A percentile compares a stretch with the other conserved stretches of the same genome.
phyloP scores from a whole-genome alignment of 768 basidiomycete genomes.

The Tulasnella calospora region DNA sequence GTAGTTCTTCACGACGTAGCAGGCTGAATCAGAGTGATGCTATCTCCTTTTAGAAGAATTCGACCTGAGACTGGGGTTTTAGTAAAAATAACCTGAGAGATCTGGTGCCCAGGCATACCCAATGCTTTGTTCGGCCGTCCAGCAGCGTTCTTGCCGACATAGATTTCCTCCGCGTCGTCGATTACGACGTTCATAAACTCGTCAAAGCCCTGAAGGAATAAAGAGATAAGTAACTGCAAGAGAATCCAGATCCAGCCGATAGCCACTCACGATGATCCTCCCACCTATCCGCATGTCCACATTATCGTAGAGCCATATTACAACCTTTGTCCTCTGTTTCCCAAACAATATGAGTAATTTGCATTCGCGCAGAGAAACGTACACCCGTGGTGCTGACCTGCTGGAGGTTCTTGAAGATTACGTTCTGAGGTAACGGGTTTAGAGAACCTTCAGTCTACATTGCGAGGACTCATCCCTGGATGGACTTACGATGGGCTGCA shows the following conservation, averaged over 20 bases:
- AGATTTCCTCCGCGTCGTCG: slow-evolving; percentile 90
- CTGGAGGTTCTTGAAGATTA: slow-evolving; percentile 97
- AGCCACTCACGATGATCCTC: slow-evolving; percentile 77
- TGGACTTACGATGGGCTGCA: slow-evolving; percentile 90
- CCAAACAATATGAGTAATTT: slow-evolving; percentile 13
- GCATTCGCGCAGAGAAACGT: slow-evolving; percentile 5
- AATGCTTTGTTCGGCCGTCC: slow-evolving; percentile 48
- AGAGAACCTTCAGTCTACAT: slow-evolving; percentile 4
- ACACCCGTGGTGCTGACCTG: slow-evolving; percentile 44
- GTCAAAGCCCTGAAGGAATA: slow-evolving; percentile 80
- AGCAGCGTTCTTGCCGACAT: slow-evolving; percentile 75
- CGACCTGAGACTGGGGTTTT: slow-evolving; percentile 54
- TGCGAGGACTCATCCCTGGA: background rate
- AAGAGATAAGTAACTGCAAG: background rate
- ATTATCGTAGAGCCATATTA: slow-evolving; percentile 96
- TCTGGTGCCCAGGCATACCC: slow-evolving; percentile 50
- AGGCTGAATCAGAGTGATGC: slow-evolving; percentile 93
- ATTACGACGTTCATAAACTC: slow-evolving; percentile 99
- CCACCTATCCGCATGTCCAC: slow-evolving; percentile 95
- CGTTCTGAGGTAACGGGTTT: slow-evolving; percentile 55
- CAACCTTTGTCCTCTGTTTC: slow-evolving; percentile 71
- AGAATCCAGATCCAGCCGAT: slow-evolving; percentile 41
- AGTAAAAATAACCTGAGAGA: background rate
- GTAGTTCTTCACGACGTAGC: background rate
- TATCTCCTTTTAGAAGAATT: slow-evolving; percentile 94